Evolutionary conservation across 108 stramenopile species (phyloP), one percentile per base, ranked within the genome.

Genomic region (Cylindrotheca closterium): DNA sequence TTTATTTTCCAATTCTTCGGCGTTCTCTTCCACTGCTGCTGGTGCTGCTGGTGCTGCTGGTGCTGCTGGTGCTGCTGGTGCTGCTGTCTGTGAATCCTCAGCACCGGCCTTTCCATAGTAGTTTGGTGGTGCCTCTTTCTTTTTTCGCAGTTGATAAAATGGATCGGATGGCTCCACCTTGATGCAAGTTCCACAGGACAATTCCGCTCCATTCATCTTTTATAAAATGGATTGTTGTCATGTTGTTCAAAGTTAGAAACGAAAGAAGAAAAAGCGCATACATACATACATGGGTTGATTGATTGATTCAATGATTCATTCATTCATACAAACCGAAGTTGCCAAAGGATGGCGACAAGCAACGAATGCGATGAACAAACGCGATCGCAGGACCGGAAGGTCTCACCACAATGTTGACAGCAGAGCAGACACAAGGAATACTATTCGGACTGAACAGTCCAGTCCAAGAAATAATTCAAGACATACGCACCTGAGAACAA

Each of bases 401-500:
- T n/a, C n/a, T n/a, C n/a, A n/a, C n/a, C n/a, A n/a, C n/a, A n/a
- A n/a, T n/a, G n/a, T n/a, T n/a, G n/a, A n/a, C n/a, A n/a, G n/a
- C 47, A 18, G 2, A 47, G 47, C 21, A 2, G 2, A 1, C 47
- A 19, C 2, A 18, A 1, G 18, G 47, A 47, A 47, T 2, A 1
- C 1, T 2, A 1, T 18, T 2, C 1, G 47, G 1, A 2, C 1
- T 1, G 21, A 47, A 47, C 2, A 21, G 2, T 21, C 18, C 47
- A 1, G 2, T 21, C 21, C 1, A 2, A 1, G 47, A 2, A 21
- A 18, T 1, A 19, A 3, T 32, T 26, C 25, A 19, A 32, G 33
- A 26, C 2, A n/a, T 46, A 72, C 83, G 70, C 65, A 89, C 84
- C 85, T 91, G 89, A 26, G 64, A 67, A 62, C 89, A 91, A n/a